phyloP scores from a whole-genome alignment of 2,329 filamentous ascomycete species.

The Alternaria brassicicola region DNA sequence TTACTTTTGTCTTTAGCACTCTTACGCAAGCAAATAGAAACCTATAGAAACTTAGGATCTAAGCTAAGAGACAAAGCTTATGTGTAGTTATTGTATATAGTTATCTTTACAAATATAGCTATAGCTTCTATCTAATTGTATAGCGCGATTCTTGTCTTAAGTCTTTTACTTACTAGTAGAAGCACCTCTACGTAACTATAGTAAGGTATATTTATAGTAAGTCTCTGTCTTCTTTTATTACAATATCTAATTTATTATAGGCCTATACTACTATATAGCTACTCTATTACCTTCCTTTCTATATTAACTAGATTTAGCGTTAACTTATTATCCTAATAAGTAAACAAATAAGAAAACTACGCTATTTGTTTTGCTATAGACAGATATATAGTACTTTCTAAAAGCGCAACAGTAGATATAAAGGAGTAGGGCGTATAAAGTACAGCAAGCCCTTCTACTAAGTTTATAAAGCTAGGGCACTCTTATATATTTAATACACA shows the following conservation, averaged over 20 bases:
- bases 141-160: background rate
- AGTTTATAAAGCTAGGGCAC: background rate
- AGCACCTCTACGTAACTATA: background rate
- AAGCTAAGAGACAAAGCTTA: background rate
- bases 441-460: background rate
- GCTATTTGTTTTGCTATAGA: background rate
- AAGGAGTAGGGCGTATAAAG: background rate
- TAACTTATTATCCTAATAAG: background rate
- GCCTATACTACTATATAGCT: slow-evolving; percentile 4
- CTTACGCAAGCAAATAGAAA: slow-evolving; percentile 2
- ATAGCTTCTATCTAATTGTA: background rate
- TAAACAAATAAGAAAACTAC: background rate
- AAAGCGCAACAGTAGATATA: background rate
- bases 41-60: slow-evolving; percentile 3
- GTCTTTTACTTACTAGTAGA: background rate
- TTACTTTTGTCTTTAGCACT: slow-evolving; percentile 2
- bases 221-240: background rate
- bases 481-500: background rate
- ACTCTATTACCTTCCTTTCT: slow-evolving; percentile 1
- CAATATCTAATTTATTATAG: background rate
- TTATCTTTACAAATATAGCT: background rate
- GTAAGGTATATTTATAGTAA: slow-evolving; percentile 2
- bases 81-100: background rate
- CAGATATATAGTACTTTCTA: background rate
- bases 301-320: slow-evolving; percentile 3